Conservation (phyloP, 148 eudicot genomes). For the Camellia lanceoleosa region DNA sequence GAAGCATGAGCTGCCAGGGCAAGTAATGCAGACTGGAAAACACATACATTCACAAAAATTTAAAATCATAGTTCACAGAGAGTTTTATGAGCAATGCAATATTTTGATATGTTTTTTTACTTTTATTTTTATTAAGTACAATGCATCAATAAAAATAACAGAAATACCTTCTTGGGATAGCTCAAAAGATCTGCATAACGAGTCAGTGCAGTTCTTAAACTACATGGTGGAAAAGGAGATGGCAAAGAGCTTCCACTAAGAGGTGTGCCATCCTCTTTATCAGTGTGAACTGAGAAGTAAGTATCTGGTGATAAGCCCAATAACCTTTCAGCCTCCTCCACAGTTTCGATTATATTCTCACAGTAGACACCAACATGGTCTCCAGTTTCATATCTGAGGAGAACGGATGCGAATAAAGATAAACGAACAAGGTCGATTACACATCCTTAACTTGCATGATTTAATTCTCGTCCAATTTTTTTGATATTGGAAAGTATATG, state of each 20-base stretch:
- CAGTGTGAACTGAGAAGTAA: slow-evolving; percentile 73
- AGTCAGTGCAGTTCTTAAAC: slow-evolving; percentile 69
- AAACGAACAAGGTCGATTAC: not conserved
- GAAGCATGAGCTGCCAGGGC: slow-evolving; percentile 94
- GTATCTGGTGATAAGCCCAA: slow-evolving; percentile 58
- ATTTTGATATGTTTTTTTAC: no score
- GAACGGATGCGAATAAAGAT: not conserved
- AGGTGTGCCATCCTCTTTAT: slow-evolving; percentile 85
- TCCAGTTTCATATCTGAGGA: slow-evolving; percentile 87
- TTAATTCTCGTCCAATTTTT: no score
- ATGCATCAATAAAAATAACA: not conserved
- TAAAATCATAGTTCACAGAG: not conserved
- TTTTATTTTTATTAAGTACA: no score
- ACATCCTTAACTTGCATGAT: no score
- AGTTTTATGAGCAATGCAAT: not conserved
- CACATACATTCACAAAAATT: not conserved
- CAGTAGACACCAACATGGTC: slow-evolving; percentile 98
- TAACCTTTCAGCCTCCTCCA: slow-evolving; percentile 78
- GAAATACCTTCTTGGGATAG: slow-evolving; percentile 83
- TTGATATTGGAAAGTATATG: no score
- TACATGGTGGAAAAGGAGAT: slow-evolving; percentile 88
- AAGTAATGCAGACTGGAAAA: slow-evolving; percentile 74
- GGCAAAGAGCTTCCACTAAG: slow-evolving; percentile 61
- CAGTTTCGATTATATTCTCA: slow-evolving; percentile 70
- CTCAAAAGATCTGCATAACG: slow-evolving; percentile 85